Evolutionary conservation across 108 stramenopile species (phyloP), one percentile per base, ranked within the genome.

Genomic region (Asterionellopsis glacialis): DNA sequence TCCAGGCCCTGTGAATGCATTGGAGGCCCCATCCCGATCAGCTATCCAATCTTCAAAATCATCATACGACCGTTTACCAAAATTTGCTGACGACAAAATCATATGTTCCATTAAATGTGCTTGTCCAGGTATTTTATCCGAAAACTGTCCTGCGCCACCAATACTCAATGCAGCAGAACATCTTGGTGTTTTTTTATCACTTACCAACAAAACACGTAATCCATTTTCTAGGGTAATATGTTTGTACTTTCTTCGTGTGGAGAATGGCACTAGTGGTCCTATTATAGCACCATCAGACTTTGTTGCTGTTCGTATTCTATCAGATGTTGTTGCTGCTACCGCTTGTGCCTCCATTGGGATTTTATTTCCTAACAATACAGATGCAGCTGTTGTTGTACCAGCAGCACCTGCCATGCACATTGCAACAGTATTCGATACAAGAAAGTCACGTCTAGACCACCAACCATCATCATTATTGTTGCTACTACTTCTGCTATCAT

Each of bases 71-170:
- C 43, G 45, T 41, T 63, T 61, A 21, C 69, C 47, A 15, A 22
- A 27, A 24, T 64, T 59, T 23, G 52, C 57, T 0, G 75, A 73
- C n/a, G 73, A 77, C 19, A 81, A 59, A 10, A 79, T 70, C 59
- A 90, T 86, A 58, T 90, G 89, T 60, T 90, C 89, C 83, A 83
- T 83, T 41, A 90, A 67, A 59, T 90, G 89, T 3, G 89, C 89
- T 18, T 77, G 49, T 11, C 89, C 89, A 48, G 79, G 64, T 23
- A 90, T 45, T 39, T 75, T 72, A 41, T 90, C 89, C 0, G 69
- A 48, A 62, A 90, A 87, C 55, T 90, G 89, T 15, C 89, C 89
- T 9, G 83, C 83, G 18, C 76, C 81, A 56, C 64, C 72, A 65
- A 91, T 76, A 19, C 68, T 81, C 25, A 87, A 51, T 11, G 83